Evolutionary conservation across 148 eudicot species (phyloP), one percentile per base, ranked within the genome.

Genomic region (Rhododendron griersonianum): DNA sequence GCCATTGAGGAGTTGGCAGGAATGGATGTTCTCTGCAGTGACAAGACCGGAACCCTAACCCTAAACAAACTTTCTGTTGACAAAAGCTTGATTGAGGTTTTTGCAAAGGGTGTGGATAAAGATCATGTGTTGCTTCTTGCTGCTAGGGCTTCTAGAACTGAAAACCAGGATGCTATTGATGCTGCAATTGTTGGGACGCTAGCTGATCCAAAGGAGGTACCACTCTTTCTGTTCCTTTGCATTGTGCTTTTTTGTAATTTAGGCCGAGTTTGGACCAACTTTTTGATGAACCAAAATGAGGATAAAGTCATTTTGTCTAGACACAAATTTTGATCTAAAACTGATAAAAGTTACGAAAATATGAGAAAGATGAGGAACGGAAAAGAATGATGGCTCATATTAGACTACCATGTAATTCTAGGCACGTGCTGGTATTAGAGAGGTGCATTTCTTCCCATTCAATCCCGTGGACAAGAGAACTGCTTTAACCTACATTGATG

Each of bases 1-100:
- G 99, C 99, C 77, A 96, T 96, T 85, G 99, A 96, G 92, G 99
- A 96, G 87, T 91, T 96, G 99, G 99, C 99, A 0, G 99, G 99
- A 45, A 96, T 96, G 99, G 98, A 96, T 88, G 99, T 96, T 37
- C 93, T 96, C 23, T 96, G 99, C 89, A 95, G 98, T 92, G 99
- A 96, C 83, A 96, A 96, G 94, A 96, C 99, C 0, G 99, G 99
- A 81, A 96, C 99, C 9, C 88, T 96, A 88, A 96, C 99, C 23
- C 97, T 96, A 57, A 96, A 96, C 90, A 96, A 96, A 88, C 82
- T 96, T 89, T 92, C 93, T 75, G 98, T 96, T 35, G 99, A 96
- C 88, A 94, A 89, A 88, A 94, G 90, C 90, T 92, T 96, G 92
- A 90, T 96, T 44, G 99, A 96, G 90, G 94, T 94, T 63, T 96